Percentiles rank a stretch among this genome's conserved stretches.
phyloP scores from a whole-genome alignment of 805 yeast genomes.

The Alloascoidea africana region DNA sequence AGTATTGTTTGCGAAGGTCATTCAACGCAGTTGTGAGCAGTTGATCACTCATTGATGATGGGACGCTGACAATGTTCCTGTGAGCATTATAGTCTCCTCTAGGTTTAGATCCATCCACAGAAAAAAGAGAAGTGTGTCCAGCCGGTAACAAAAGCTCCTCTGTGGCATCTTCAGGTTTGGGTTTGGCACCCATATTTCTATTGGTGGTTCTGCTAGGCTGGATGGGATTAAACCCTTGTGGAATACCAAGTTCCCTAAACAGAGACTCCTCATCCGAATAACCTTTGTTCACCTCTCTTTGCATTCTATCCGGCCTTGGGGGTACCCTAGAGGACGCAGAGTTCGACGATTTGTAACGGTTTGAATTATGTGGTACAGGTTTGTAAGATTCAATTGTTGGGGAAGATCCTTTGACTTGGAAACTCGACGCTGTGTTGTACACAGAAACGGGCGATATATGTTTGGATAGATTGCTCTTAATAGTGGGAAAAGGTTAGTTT shows the following conservation, averaged over 20 bases:
- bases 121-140: not conserved
- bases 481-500: too few relatives aligned
- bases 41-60: not conserved
- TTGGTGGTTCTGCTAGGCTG: not conserved
- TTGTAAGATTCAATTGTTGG: not conserved
- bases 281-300: too few relatives aligned
- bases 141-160: not conserved
- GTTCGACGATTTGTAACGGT: not conserved
- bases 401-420: too few relatives aligned
- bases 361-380: too few relatives aligned
- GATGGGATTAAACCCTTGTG: not conserved
- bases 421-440: too few relatives aligned
- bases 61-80: not conserved
- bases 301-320: too few relatives aligned
- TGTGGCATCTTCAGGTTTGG: not conserved
- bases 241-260: not conserved
- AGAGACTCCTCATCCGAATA: not conserved
- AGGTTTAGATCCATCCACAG: not conserved
- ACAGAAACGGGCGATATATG: not conserved
- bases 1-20: not conserved
- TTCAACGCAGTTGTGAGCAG: not conserved
- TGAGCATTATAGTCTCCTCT: not conserved
- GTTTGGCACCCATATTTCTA: not conserved
- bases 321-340: too few relatives aligned
- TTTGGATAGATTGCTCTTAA: not conserved